Evolutionary conservation across 768 basidiomycete genomes (phyloP), one percentile per base, ranked within the genome.

Genomic region (Agrocybe chaxingu): DNA sequence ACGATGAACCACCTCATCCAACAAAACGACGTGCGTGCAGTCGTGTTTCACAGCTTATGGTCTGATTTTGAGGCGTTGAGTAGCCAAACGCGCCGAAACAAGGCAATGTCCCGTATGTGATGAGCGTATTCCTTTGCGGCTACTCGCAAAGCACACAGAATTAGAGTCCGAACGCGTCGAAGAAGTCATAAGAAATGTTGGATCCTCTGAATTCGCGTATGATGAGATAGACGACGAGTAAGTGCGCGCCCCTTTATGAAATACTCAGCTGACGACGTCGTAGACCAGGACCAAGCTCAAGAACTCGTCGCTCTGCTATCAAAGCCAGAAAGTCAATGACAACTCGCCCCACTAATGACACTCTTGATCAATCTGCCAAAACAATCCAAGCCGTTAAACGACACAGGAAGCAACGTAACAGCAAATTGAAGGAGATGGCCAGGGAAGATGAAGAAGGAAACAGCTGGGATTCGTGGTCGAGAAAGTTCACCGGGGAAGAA

Each of bases 51-150:
- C 41, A 8, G n/a, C 34, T 29, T 12, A 13, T 30, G 39, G 37
- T 18, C 32, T 59, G 35, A 63, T 12, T 18, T 45, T 11, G 45
- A 11, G 43, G 9, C 46, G n/a, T 8, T 9, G 4, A 12, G 45
- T 50, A 89, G 87, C 75, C 3, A 87, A 82, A 63, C 80, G 84
- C 39, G 88, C 85, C 12, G 88, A 90, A 62, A 92, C 87, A 2
- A 74, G 82, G 50, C 71, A 72, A 51, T 92, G 89, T 60, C 90
- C 89, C 1, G 79, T 86, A 35, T 92, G 89, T 66, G 69, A 75
- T 10, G 89, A 92, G 62, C 63, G 63, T 35, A 85, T 92, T 37
- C 89, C 89, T 10, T 61, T 89, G 18, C 82, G 89, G 9, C 74
- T 91, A n/a, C 72, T 92, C 11, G 73, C 72, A 2, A 73, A 70